These are phyloP conservation scores for Phoma sp. DNA, from an alignment of 2,329 filamentous ascomycete species.

Conservation along the genomic window DNA sequence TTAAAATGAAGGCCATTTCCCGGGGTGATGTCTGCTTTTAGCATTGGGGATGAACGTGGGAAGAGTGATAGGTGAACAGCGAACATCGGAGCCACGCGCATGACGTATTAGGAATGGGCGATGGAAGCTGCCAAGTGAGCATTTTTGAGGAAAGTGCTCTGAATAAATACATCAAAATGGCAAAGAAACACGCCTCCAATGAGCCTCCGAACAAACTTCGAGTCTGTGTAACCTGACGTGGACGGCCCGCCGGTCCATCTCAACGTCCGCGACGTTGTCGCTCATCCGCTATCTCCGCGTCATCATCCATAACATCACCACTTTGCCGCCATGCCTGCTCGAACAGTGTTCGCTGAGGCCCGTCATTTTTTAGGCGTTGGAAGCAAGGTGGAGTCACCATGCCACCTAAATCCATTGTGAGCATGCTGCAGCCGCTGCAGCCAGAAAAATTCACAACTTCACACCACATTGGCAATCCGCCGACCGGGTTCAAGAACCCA, in stretches of 20 bases:
- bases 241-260: constrained; percentile 15
- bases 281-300: constrained; percentile 22
- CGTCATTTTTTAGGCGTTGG: constrained; percentile 26
- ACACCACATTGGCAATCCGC: constrained; percentile 55
- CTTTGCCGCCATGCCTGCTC: constrained; percentile 16
- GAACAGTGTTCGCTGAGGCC: constrained; percentile 13
- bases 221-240: neutral
- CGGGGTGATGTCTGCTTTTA: constrained; percentile 11
- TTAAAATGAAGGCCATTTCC: neutral
- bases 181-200: no score
- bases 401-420: constrained; percentile 25
- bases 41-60: constrained; percentile 16
- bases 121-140: constrained; percentile 2
- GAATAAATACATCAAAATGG: neutral
- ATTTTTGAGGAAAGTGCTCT: neutral
- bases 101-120: constrained; percentile 4
- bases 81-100: neutral
- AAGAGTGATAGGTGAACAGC: constrained; percentile 18
- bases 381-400: constrained; percentile 17
- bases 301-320: constrained; percentile 21
- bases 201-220: neutral
- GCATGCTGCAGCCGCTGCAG: constrained; percentile 24
- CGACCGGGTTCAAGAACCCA: constrained; percentile 58
- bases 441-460: constrained; percentile 35
- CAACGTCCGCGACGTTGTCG: constrained; percentile 6